Conservation (phyloP, 208 protist genomes). For the Phytomonas sp. region DNA sequence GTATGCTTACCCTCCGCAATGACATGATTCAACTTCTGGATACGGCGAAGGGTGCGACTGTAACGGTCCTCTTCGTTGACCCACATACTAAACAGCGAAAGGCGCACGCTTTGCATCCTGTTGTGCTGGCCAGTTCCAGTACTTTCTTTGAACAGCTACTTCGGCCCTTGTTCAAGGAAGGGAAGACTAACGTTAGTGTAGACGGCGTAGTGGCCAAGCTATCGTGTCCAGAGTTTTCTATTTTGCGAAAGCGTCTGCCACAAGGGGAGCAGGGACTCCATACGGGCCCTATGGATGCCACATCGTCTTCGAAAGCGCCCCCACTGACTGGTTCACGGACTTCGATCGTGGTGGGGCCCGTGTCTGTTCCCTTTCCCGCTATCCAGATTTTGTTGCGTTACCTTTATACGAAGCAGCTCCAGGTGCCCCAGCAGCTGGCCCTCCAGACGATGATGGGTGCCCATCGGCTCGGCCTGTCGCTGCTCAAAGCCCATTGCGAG, state of each 20-base stretch:
- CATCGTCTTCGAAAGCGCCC: neutral
- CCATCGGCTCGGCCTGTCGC: constrained; percentile 40
- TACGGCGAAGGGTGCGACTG: constrained; percentile 24
- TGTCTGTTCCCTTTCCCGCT: constrained; percentile 50
- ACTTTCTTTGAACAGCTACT: constrained; percentile 71
- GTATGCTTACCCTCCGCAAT: constrained; percentile 29
- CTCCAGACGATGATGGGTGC: constrained; percentile 64
- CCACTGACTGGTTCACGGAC: constrained; percentile 29
- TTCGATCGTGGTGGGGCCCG: constrained; percentile 63
- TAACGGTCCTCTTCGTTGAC: constrained; percentile 73
- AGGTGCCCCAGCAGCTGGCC: constrained; percentile 33
- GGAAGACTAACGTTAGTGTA: constrained; percentile 33
- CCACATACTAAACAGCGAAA: constrained; percentile 66
- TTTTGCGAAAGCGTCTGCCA: neutral
- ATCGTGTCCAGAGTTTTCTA: constrained; percentile 14
- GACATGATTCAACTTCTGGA: constrained; percentile 47
- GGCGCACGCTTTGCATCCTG: constrained; percentile 47
- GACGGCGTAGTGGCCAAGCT: constrained; percentile 55
- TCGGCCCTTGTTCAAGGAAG: constrained; percentile 44
- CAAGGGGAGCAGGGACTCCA: neutral
- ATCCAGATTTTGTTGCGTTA: constrained; percentile 56
- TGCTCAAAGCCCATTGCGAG: constrained; percentile 65
- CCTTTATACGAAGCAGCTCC: constrained; percentile 63
- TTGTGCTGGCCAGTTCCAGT: constrained; percentile 47
- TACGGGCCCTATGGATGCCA: neutral